phyloP scores from a whole-genome alignment of 331 rosid species.

The Pyracantha coccinea region DNA sequence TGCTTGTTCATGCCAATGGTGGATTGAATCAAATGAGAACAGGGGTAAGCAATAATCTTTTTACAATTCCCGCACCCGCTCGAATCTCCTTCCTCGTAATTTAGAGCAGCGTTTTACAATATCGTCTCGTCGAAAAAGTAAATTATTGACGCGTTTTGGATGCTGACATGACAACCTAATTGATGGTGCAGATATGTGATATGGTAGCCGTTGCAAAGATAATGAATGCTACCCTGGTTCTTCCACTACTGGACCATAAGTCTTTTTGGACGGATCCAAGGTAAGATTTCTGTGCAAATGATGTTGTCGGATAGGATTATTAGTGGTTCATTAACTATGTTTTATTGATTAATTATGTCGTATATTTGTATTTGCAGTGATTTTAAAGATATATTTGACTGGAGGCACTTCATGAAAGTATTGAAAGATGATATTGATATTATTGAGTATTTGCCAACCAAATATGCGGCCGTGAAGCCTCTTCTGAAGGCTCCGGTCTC shows the following conservation, averaged over 20 bases:
- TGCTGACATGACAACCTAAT: slow-evolving; percentile 15
- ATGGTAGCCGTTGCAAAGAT: slow-evolving; percentile 98
- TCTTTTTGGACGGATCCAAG: slow-evolving; percentile 99
- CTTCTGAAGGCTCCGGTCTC: slow-evolving; percentile 83
- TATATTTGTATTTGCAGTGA: slow-evolving; percentile 50
- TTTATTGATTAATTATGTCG: neutral
- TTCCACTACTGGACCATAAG: slow-evolving; percentile 89
- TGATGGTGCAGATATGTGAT: slow-evolving; percentile 78
- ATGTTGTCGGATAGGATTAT: no score
- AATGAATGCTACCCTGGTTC: slow-evolving; percentile 91
- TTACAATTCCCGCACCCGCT: no score
- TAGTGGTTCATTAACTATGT: neutral
- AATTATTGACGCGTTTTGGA: neutral
- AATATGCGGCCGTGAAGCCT: slow-evolving; percentile 44
- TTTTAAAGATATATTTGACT: slow-evolving; percentile 93
- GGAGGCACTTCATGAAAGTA: slow-evolving; percentile 80
- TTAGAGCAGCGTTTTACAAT: no score
- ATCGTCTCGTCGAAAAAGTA: no score
- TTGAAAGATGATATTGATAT: slow-evolving; percentile 67
- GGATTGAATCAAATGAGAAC: slow-evolving; percentile 99
- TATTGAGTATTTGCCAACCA: slow-evolving; percentile 68
- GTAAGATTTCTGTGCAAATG: slow-evolving; percentile 21
- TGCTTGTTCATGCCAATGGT: slow-evolving; percentile 91
- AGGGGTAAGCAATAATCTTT: no score
- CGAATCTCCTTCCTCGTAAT: no score